Evolutionary conservation across 495 filamentous ascomycete species (phyloP).

Genomic region (Hypoxylon perforatum): DNA sequence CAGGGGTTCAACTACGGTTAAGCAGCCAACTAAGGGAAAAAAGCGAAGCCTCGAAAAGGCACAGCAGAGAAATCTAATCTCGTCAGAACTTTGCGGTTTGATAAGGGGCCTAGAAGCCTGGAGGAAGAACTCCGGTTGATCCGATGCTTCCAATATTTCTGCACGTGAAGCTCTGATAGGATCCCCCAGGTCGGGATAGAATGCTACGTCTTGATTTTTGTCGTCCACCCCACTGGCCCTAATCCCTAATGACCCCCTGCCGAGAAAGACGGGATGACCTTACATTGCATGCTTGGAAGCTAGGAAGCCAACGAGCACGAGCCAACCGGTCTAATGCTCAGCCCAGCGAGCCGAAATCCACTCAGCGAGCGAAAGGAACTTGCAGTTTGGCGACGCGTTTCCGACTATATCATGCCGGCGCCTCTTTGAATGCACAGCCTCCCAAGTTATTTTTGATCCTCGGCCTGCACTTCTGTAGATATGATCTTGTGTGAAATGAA

Average conservation of each 20-base stretch:
- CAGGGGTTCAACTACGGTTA: too few relatives aligned
- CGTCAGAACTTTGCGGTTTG: background rate
- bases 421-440: constrained; percentile 9
- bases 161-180: constrained; percentile 36
- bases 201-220: constrained; percentile 32
- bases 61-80: background rate
- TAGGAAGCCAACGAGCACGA: too few relatives aligned
- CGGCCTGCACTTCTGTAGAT: background rate
- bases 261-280: constrained; percentile 20
- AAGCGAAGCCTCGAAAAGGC: background rate
- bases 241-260: constrained; percentile 1
- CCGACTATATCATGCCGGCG: background rate
- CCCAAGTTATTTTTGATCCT: constrained; percentile 1
- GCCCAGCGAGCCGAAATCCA: constrained; percentile 10
- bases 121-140: constrained; percentile 24
- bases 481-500: background rate
- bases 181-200: constrained; percentile 4
- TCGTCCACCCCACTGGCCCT: constrained; percentile 19
- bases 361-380: constrained; percentile 5
- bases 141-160: constrained; percentile 15
- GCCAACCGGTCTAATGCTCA: constrained; percentile 14
- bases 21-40: too few relatives aligned
- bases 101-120: background rate
- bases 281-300: constrained; percentile 10
- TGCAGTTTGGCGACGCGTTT: constrained; percentile 6